Conservation (phyloP, 148 eudicot species). For the Pouteria glomerata region DNA sequence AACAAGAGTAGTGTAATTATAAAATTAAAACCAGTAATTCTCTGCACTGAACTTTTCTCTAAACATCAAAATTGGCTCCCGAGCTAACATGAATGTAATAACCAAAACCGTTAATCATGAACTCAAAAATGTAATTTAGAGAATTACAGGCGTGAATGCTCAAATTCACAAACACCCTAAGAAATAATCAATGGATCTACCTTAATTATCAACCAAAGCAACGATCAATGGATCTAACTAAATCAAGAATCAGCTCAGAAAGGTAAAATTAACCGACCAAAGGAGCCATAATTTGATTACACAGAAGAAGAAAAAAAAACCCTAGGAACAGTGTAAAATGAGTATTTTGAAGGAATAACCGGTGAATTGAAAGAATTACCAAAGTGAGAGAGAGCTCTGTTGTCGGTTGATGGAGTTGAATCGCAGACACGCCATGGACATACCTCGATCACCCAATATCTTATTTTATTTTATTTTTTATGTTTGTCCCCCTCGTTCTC, state of each 20-base stretch:
- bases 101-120: not conserved
- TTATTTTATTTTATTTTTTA: not conserved
- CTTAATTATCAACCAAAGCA: not conserved
- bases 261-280: not conserved
- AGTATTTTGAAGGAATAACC: not conserved
- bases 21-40: not conserved
- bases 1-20: not conserved
- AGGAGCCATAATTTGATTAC: not conserved
- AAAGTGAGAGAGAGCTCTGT: not conserved
- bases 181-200: not conserved
- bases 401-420: not conserved
- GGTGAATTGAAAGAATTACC: slow-evolving; percentile 1
- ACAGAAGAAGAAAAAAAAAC: not conserved
- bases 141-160: not conserved
- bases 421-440: slow-evolving; percentile 4
- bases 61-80: not conserved
- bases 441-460: not conserved
- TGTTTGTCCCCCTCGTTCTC: not conserved
- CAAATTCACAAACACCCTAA: not conserved
- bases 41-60: not conserved
- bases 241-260: not conserved
- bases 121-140: not conserved
- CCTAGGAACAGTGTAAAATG: not conserved
- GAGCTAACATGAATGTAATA: not conserved
- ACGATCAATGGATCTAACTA: not conserved